Conservation (phyloP, 148 eudicot species). For the Cornus controversa region DNA sequence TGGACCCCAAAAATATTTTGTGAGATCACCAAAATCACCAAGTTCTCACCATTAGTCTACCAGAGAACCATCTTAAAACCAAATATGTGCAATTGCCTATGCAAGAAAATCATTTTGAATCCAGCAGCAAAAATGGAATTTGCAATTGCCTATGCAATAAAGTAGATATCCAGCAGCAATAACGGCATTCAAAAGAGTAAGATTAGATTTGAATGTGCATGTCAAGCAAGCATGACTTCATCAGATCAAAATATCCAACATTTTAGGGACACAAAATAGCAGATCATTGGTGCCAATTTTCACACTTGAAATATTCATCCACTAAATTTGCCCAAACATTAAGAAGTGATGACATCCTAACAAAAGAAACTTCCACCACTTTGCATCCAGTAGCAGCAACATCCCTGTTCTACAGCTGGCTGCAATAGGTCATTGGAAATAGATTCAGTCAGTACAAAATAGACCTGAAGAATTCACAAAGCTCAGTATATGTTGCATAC, state of each 20-base stretch:
- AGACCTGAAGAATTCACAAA: background rate
- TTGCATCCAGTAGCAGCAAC: conserved; percentile 17
- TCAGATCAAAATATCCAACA: conserved; percentile 50
- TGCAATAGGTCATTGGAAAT: conserved; percentile 25
- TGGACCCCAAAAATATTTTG: conserved; percentile 17
- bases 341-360: conserved; percentile 12
- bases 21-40: conserved; percentile 18
- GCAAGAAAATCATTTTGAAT: conserved; percentile 42
- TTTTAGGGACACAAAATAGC: conserved; percentile 43
- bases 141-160: conserved; percentile 38
- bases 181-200: conserved; percentile 53
- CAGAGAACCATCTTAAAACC: conserved; percentile 2
- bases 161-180: conserved; percentile 45
- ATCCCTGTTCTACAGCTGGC: conserved; percentile 57
- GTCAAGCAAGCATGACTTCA: conserved; percentile 62
- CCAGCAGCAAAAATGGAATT: conserved; percentile 23
- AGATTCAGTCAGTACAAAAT: background rate
- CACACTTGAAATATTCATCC: conserved; percentile 44
- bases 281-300: conserved; percentile 48
- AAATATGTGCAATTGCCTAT: conserved; percentile 31
- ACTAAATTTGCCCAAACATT: conserved; percentile 27
- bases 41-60: conserved; percentile 10
- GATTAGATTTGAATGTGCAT: conserved; percentile 35
- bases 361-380: background rate
- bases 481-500: background rate